phyloP scores from a whole-genome alignment of 2,329 filamentous ascomycete species.

The Sclerotiophoma versabilis region DNA sequence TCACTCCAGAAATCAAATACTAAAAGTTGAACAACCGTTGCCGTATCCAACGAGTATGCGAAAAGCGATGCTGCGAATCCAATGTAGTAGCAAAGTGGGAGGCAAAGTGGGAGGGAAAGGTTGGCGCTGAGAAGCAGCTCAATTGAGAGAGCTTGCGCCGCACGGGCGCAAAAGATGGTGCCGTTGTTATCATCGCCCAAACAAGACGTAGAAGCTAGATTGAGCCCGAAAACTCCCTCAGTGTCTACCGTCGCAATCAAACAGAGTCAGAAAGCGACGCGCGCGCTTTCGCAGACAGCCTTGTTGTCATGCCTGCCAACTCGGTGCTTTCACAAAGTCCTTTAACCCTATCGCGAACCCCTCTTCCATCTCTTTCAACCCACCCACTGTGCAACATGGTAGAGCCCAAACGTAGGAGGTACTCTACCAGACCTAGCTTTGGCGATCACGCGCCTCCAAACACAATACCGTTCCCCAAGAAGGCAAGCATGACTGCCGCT shows the following conservation, averaged over 20 bases:
- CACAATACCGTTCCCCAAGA: conserved; percentile 23
- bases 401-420: background rate
- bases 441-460: conserved; percentile 15
- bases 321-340: background rate
- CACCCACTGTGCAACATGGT: background rate
- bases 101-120: background rate
- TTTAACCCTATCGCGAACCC: no score
- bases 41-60: background rate
- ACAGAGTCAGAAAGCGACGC: background rate
- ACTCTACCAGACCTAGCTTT: conserved; percentile 5
- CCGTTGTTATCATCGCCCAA: conserved; percentile 11
- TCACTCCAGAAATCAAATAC: background rate
- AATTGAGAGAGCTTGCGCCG: conserved; percentile 15
- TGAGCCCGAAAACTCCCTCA: conserved; percentile 6
- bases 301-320: background rate
- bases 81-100: background rate
- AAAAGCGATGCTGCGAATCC: background rate
- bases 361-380: background rate
- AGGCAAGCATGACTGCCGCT: conserved; percentile 26
- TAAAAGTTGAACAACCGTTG: background rate
- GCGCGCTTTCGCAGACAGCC: background rate
- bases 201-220: conserved; percentile 9
- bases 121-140: conserved; percentile 1
- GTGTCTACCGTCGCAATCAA: background rate
- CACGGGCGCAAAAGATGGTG: conserved; percentile 15